Conservation (phyloP, 148 eudicot genomes). For the Spergularia marina region DNA sequence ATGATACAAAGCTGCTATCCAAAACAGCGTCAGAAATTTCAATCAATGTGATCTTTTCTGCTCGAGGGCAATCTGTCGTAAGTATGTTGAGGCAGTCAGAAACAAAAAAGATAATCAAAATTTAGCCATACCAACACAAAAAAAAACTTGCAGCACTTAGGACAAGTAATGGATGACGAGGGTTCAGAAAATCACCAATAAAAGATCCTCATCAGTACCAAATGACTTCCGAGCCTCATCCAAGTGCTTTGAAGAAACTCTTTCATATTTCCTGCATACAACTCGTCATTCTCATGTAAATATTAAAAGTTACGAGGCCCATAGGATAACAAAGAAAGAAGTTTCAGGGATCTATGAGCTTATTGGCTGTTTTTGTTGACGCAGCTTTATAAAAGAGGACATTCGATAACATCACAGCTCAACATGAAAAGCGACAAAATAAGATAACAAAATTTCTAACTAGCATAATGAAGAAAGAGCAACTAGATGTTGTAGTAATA, state of each 20-base stretch:
- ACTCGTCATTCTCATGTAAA: neutral
- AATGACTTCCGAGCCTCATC: conserved; percentile 90
- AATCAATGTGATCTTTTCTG: conserved; percentile 22
- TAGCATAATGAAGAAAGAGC: neutral
- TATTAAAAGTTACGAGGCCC: neutral
- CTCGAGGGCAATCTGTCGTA: conserved; percentile 59
- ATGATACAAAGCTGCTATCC: neutral
- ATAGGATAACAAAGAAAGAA: neutral
- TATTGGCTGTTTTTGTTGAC: no score
- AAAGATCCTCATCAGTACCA: conserved; percentile 97
- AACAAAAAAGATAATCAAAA: neutral
- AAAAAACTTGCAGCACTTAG: neutral
- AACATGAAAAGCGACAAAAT: neutral
- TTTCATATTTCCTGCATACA: conserved; percentile 58
- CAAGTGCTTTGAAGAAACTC: conserved; percentile 57
- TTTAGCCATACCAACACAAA: neutral
- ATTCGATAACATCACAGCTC: neutral
- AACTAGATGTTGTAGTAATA: neutral
- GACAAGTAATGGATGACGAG: neutral
- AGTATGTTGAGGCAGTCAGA: neutral
- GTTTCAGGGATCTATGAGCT: neutral
- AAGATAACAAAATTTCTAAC: neutral
- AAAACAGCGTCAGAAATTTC: neutral
- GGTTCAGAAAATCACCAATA: conserved; percentile 51
- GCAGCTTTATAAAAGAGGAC: neutral